A percentile compares a stretch with the other conserved stretches of the same genome.
These are phyloP conservation scores for Plasmodium fragile DNA, from an alignment of 169 alveolate genomes.

Conservation along the genomic window DNA sequence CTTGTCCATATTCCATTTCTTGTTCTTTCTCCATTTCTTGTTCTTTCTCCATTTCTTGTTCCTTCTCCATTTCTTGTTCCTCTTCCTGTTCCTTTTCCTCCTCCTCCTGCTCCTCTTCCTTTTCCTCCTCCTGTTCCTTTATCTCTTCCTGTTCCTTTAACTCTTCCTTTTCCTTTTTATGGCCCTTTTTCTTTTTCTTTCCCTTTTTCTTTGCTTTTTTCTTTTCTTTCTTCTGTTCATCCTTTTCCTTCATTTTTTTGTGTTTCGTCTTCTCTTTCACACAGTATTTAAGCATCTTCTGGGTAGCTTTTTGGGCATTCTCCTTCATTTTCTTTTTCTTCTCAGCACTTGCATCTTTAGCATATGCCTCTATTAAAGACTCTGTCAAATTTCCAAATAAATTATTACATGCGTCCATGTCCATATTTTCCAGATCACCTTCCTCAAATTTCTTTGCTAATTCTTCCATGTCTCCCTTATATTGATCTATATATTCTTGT, in stretches of 20 bases:
- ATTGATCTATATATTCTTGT: neutral
- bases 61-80: neutral
- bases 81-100: no score
- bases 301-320: conserved; percentile 9
- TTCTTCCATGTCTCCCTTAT: conserved; percentile 4
- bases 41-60: no score
- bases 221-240: neutral
- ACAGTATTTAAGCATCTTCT: conserved; percentile 2
- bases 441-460: conserved; percentile 6
- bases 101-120: neutral
- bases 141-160: neutral
- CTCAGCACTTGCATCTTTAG: neutral
- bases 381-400: neutral
- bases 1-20: neutral
- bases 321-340: conserved; percentile 1
- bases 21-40: neutral
- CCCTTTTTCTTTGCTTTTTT: neutral
- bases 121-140: neutral
- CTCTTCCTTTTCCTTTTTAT: neutral
- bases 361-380: conserved; percentile 12
- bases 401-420: neutral
- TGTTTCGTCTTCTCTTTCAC: neutral
- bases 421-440: neutral
- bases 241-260: neutral
- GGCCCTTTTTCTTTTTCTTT: neutral